Evolutionary conservation across 495 filamentous ascomycete species (phyloP).

Genomic region (Durotheca rogersii): DNA sequence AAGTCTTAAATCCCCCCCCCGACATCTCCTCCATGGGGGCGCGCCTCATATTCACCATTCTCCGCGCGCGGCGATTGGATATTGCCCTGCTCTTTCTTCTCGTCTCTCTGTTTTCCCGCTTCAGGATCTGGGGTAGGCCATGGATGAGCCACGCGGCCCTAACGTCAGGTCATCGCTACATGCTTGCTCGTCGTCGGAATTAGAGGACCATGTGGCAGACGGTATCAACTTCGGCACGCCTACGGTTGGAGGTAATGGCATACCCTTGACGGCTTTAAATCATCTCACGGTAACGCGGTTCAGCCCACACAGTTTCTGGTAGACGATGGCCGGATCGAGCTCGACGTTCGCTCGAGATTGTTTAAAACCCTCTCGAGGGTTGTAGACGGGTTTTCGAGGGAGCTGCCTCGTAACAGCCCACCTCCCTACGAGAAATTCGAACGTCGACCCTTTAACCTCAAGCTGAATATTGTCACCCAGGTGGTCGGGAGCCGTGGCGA

Average conservation of each 20-base stretch:
- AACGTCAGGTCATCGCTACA: not conserved
- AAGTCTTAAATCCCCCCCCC: no score
- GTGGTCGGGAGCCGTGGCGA: slow-evolving; percentile 63
- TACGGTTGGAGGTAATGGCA: not conserved
- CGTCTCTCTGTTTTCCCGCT: not conserved
- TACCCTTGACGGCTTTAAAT: not conserved
- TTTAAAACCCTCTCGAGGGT: slow-evolving; percentile 1
- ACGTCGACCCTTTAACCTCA: not conserved
- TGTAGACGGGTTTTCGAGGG: not conserved
- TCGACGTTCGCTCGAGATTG: not conserved
- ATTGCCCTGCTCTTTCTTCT: not conserved
- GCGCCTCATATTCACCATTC: no score
- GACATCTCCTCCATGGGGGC: no score
- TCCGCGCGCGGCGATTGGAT: not conserved
- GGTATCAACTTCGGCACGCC: not conserved
- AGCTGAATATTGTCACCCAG: slow-evolving; percentile 63
- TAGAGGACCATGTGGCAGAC: not conserved
- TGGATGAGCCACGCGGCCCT: not conserved
- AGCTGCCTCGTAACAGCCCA: not conserved
- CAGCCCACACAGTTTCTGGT: not conserved
- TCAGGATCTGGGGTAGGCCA: not conserved
- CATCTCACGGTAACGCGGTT: not conserved
- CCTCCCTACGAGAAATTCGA: not conserved
- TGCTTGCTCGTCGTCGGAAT: not conserved
- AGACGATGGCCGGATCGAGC: not conserved